These are phyloP conservation scores for Fonsecaea nubica DNA, from an alignment of 2,329 filamentous ascomycete species.

Conservation along the genomic window DNA sequence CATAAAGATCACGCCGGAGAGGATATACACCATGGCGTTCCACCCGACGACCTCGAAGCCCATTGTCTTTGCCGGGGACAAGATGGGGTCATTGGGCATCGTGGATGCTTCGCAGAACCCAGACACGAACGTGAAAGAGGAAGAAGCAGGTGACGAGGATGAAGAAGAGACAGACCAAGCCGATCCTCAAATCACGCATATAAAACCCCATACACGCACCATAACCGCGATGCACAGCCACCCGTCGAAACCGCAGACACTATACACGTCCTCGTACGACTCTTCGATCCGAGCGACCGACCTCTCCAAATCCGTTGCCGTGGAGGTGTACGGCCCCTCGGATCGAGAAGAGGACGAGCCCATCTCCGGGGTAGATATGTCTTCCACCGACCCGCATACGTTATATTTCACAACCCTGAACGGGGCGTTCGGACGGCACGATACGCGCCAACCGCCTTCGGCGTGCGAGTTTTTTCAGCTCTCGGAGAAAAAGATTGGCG, in stretches of 20 bases:
- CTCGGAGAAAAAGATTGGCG: constrained; percentile 92
- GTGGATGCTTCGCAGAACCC: constrained; percentile 82
- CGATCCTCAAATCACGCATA: constrained; percentile 81
- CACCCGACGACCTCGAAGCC: constrained; percentile 87
- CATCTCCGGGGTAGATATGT: constrained; percentile 84
- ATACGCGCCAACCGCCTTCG: constrained; percentile 66
- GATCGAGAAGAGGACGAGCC: constrained; percentile 75
- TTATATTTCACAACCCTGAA: constrained; percentile 88
- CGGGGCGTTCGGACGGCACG: constrained; percentile 80
- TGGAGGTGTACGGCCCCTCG: constrained; percentile 79
- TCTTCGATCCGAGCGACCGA: constrained; percentile 89
- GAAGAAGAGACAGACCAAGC: constrained; percentile 58
- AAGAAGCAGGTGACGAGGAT: constrained; percentile 70
- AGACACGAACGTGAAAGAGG: constrained; percentile 48
- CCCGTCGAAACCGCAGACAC: constrained; percentile 71
- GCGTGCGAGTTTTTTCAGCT: constrained; percentile 74
- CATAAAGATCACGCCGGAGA: constrained; percentile 90
- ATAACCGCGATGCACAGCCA: constrained; percentile 85
- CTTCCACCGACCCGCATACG: constrained; percentile 70
- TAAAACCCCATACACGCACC: constrained; percentile 88
- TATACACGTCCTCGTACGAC: constrained; percentile 91
- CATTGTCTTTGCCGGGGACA: constrained; percentile 91
- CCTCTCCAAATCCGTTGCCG: constrained; percentile 76
- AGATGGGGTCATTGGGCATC: constrained; percentile 86
- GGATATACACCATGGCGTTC: constrained; percentile 85